Percentiles rank a stretch among this genome's conserved stretches.
These are phyloP conservation scores for Didymella pinodella DNA, from an alignment of 2,329 filamentous ascomycete genomes.

Conservation along the genomic window DNA sequence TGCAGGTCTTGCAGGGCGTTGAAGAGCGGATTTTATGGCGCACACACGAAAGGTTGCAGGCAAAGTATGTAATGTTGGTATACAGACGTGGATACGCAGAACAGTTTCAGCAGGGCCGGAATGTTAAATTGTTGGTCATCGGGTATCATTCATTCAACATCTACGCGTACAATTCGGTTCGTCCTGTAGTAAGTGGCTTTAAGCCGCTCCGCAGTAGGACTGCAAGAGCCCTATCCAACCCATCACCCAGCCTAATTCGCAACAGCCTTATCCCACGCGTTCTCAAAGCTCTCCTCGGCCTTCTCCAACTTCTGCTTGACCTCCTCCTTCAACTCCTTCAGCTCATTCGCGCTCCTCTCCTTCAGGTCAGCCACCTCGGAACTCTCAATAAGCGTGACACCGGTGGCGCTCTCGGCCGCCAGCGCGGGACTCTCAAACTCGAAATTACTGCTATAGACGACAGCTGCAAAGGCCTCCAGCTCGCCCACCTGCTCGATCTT, in stretches of 20 bases:
- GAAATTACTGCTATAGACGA: conserved; percentile 87
- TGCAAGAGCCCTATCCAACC: too few relatives aligned
- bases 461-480: conserved; percentile 82
- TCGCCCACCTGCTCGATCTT: conserved; percentile 79
- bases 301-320: conserved; percentile 45
- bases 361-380: conserved; percentile 61
- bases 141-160: conserved; percentile 25
- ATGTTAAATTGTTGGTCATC: background rate
- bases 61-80: background rate
- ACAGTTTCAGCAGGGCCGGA: background rate
- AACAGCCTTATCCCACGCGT: conserved; percentile 72
- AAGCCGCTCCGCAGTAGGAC: background rate
- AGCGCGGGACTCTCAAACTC: conserved; percentile 58
- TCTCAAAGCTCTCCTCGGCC: conserved; percentile 65
- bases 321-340: conserved; percentile 60
- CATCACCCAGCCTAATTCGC: conserved; percentile 44
- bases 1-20: too few relatives aligned
- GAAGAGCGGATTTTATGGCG: background rate
- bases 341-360: conserved; percentile 57
- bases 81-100: background rate
- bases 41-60: too few relatives aligned
- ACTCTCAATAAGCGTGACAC: background rate
- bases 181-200: background rate
- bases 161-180: background rate
- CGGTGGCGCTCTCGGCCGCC: conserved; percentile 23